Base-by-base conservation (phyloP, 768 basidiomycete species). In the Rhodocollybia butyracea region DNA sequence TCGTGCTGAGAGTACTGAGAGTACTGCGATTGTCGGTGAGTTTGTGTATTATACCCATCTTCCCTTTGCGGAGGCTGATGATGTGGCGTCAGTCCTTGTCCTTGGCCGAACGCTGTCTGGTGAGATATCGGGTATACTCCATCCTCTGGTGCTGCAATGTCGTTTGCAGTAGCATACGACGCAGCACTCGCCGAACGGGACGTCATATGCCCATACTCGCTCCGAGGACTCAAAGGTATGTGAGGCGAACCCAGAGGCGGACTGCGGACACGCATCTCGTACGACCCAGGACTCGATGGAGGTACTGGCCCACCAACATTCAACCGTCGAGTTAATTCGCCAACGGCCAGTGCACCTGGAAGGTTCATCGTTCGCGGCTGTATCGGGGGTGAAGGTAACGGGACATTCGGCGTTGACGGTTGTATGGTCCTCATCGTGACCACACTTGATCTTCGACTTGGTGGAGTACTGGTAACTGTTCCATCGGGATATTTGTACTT, bases 401-500 rank as follows among this genome's bases (percentile, higher is more conserved):
- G n/a, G 17, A 26, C 36, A 15, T 21, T 34, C 19, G 22, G 11
- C 39, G 46, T 22, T 21, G 22, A 19, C 32, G 34, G 26, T 19
- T n/a, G 19, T 45, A 22, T n/a, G 7, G 41, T 43, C 51, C 30
- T 48, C 21, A 60, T 61, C 34, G 73, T 70, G 5, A 70, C 68
- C 34, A 72, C 48, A 55, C 73, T 74, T 32, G 74, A 64, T 52
- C 75, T 66, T 43, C 72, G 69, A 61, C 68, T 76, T 30, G 74
- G 76, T 31, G 76, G 75, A 27, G 70, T 74, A 51, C 66, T 76
- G 31, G 73, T 77, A 4, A 78, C 63, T 57, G 81, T 78, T 6
- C 79, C 81, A 32, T 71, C 63, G 2, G 82, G 60, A 53, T 74
- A 75, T 50, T 67, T 73, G 64, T 79, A 80, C 55, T 74, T 67